These are phyloP conservation scores for Aspergillus fijiensis DNA, from an alignment of 2,329 filamentous ascomycete species.

Conservation along the genomic window DNA sequence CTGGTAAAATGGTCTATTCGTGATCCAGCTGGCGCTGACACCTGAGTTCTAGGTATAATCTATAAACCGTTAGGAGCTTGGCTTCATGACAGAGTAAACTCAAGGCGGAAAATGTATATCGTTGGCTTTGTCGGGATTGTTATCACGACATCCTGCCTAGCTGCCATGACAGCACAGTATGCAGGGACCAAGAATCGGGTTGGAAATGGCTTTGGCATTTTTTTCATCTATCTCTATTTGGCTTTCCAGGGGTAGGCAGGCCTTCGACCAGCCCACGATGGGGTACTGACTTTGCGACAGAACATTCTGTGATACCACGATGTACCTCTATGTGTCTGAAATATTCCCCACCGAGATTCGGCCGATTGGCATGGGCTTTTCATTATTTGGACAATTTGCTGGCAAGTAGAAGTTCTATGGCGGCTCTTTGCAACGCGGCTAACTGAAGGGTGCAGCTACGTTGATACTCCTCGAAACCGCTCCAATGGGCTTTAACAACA, in stretches of 20 bases:
- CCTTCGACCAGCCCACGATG: too few species aligned
- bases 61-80: conserved; percentile 39
- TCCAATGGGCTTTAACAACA: conserved; percentile 44
- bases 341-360: conserved; percentile 53
- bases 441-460: conserved; percentile 33
- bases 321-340: conserved; percentile 49
- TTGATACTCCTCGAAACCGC: conserved; percentile 52
- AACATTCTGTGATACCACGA: conserved; percentile 49
- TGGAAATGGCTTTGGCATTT: conserved; percentile 44
- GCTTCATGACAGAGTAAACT: conserved; percentile 39
- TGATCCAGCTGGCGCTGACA: neutral
- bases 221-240: conserved; percentile 49
- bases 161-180: conserved; percentile 40
- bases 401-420: conserved; percentile 16
- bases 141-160: conserved; percentile 43
- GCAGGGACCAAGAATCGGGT: conserved; percentile 41
- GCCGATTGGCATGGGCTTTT: conserved; percentile 54
- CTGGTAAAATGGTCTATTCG: conserved; percentile 33
- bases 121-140: conserved; percentile 44
- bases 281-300: conserved; percentile 19
- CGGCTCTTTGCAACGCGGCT: neutral
- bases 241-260: conserved; percentile 48
- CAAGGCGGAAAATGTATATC: conserved; percentile 44
- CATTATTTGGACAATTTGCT: conserved; percentile 52
- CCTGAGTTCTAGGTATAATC: conserved; percentile 38